Evolutionary conservation across 1,139 yeast species (phyloP).

Genomic region (Yamadazyma aaseri): DNA sequence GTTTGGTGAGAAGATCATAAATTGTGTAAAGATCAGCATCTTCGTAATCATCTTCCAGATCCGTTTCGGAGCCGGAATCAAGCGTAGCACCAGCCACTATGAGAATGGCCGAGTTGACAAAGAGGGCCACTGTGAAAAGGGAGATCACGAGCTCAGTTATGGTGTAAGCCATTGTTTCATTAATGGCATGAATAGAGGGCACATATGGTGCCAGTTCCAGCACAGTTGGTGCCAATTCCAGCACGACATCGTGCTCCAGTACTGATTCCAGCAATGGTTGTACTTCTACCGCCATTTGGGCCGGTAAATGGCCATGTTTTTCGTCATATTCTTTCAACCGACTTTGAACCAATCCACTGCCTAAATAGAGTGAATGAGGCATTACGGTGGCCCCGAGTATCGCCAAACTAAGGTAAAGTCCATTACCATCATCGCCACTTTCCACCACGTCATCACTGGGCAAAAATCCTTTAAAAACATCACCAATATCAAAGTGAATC

Average conservation of each 20-base stretch:
- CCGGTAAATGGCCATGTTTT: constrained; percentile 48
- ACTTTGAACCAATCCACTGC: constrained; percentile 91
- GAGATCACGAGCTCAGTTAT: constrained; percentile 64
- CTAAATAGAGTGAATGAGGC: constrained; percentile 94
- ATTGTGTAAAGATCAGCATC: constrained; percentile 85
- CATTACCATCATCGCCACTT: constrained; percentile 63
- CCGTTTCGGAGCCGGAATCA: constrained; percentile 41
- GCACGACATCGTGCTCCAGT: background rate
- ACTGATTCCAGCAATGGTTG: constrained; percentile 17
- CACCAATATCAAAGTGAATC: constrained; percentile 50
- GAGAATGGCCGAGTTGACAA: constrained; percentile 76
- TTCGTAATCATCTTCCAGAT: constrained; percentile 47
- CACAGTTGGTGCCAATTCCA: background rate
- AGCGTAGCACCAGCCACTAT: constrained; percentile 77
- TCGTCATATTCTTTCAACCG: constrained; percentile 80
- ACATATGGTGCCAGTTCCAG: constrained; percentile 46
- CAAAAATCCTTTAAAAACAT: constrained; percentile 68
- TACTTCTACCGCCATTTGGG: constrained; percentile 18
- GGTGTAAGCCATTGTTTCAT: constrained; percentile 65
- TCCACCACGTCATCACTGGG: constrained; percentile 71
- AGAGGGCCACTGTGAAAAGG: constrained; percentile 71
- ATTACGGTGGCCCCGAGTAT: constrained; percentile 95
- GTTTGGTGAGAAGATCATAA: constrained; percentile 67
- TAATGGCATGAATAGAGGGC: constrained; percentile 68
- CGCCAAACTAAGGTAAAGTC: constrained; percentile 83